Evolutionary conservation across 2,329 filamentous ascomycete genomes (phyloP), one percentile per base, ranked within the genome.

Genomic region (Zymoseptoria brevis): DNA sequence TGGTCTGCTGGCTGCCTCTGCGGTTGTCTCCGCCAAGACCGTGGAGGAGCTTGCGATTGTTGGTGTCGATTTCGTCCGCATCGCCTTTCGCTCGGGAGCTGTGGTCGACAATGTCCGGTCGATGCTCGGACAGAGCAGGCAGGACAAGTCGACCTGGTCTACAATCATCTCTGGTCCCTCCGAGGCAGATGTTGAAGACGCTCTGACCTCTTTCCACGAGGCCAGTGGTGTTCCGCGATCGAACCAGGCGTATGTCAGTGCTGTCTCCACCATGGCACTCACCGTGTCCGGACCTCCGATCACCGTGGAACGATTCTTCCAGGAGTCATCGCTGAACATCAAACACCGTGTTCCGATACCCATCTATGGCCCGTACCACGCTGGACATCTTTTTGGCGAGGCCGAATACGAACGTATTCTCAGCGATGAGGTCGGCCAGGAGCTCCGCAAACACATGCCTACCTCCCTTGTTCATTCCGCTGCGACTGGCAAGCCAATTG

Each of bases 1-100:
- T 49, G 87, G 87, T 55, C 77, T 87, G 21, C 82, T 89, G 66
- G 85, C 86, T n/a, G 86, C 84, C n/a, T 77, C 82, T 11, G 86
- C 85, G 16, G 81, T 88, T 58, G 82, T 85, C 11, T 84, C 82
- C 21, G 81, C 86, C 30, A 81, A 81, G 60, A 85, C 83, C 5
- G 75, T 87, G 53, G 82, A 81, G 19, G 79, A 83, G 53, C 75
- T 89, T 41, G 76, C 88, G 21, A 81, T 81, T 6, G 76, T 88
- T 55, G 85, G 81, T 55, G 79, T 86, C 16, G 82, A 87, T 69
- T 79, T 83, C 24, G 83, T 87, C 22, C 78, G 86, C 63, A 79
- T 88, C 69, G 82, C 86, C 50, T 89, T 89, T 75, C 80, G 85
- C 62, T 80, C 81, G 16, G 86, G 86, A 53, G 74, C 73, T 19